phyloP scores from a whole-genome alignment of 1,284 basidiomycete genomes.

The Violaceomyces palustris region DNA sequence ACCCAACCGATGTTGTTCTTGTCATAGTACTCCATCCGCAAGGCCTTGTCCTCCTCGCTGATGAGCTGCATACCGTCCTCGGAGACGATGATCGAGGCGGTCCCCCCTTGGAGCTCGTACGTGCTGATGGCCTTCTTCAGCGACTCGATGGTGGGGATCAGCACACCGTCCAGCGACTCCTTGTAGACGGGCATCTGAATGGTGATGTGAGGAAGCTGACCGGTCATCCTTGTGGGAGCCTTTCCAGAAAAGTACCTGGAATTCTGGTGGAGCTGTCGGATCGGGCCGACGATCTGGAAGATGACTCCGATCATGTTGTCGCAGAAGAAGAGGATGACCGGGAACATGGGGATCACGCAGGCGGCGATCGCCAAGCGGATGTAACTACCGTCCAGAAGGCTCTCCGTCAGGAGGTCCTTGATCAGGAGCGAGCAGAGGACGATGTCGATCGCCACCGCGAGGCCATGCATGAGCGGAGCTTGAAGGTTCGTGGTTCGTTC shows the following conservation, averaged over 20 bases:
- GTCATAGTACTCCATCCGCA: constrained; percentile 69
- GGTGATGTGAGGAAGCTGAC: constrained; percentile 67
- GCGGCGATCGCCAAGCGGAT: constrained; percentile 64
- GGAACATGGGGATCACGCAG: constrained; percentile 62
- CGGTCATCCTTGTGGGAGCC: constrained; percentile 61
- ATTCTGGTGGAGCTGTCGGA: constrained; percentile 61
- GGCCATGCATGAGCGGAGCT: constrained; percentile 70
- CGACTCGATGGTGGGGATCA: constrained; percentile 68
- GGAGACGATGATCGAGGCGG: constrained; percentile 69
- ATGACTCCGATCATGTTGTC: constrained; percentile 59
- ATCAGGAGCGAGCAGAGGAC: constrained; percentile 60
- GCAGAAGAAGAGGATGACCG: constrained; percentile 62
- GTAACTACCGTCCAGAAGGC: constrained; percentile 63
- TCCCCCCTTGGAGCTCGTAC: constrained; percentile 74
- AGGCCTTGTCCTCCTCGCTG: constrained; percentile 61
- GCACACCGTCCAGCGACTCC: constrained; percentile 54
- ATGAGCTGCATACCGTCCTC: constrained; percentile 70
- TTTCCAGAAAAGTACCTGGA: constrained; percentile 56
- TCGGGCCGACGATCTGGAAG: constrained; percentile 54
- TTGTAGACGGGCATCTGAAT: constrained; percentile 77
- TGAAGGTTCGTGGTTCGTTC: constrained; percentile 64
- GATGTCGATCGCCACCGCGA: constrained; percentile 58
- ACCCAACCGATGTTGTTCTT: constrained; percentile 74
- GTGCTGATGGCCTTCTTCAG: constrained; percentile 81
- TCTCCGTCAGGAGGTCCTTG: constrained; percentile 65